Evolutionary conservation across 257 asterid genomes (phyloP), one percentile per base, ranked within the genome.

Genomic region (Cordia subcordata): DNA sequence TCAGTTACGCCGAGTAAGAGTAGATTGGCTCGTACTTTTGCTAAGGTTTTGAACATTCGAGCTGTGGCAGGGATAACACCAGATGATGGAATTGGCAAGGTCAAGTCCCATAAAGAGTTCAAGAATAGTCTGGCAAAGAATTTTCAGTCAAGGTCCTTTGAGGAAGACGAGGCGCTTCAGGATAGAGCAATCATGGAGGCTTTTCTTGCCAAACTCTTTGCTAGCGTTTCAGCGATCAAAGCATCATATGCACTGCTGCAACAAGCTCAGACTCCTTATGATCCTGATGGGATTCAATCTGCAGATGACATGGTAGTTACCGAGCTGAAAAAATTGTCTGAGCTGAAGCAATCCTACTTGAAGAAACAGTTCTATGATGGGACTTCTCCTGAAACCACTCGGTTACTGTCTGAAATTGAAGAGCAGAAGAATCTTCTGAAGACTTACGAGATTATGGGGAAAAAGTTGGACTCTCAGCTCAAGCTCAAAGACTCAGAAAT

Each of bases 401-500:
- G 64, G 68, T 51, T 74, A 17, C 0, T 39, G 62, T 71, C 88
- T 2, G 99, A 92, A 59, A 72, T 83, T 20, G 85, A 78, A 49
- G 99, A 92, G 71, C 83, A 67, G 68, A 85, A 69, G 56, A 72
- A 90, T 52, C 72, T 84, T 13, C 57, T 89, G 32, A 77, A 60
- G 50, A 84, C 79, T 0, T 92, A 78, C 23, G 96, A 87, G 46
- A 72, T 86, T 52, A 82, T 80, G 11, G 71, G 70, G 1, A 81
- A 77, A 79, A 92, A 85, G 55, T 44, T 84, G 68, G 97, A 85
- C 69, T 89, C 86, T 16, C 86, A 85, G 65, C 64, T 81, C 15
- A 86, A 81, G 55, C 90, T 88, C 44, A 92, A 85, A 53, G 94
- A 81, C 46, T 92, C 97, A 0, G 99, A 92, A 63, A 75, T 92